Evolutionary conservation across 352 stramenopile genomes (phyloP), one percentile per base, ranked within the genome.

Genomic region (Peronosclerospora sorghi): DNA sequence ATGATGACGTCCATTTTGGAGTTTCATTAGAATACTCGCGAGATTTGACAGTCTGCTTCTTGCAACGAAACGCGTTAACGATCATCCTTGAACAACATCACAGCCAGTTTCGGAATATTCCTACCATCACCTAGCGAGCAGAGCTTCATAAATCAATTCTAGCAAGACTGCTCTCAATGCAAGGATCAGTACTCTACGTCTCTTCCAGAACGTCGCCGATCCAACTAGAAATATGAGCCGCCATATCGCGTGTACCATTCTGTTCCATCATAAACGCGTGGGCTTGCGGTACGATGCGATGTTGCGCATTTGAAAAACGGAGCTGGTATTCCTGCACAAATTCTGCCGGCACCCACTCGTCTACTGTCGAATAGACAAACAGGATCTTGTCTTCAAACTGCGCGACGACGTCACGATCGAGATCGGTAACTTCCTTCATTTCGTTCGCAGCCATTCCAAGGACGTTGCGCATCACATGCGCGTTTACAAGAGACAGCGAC

Each of bases 241-340:
- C 69, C 72, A 87, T 87, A 38, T 81, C 70, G 9, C 58, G 54
- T 49, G 72, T 72, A 32, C 75, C 75, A 20, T 81, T 66, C 0
- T 15, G 20, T 24, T 80, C 71, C 69, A 85, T 82, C 75, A 87
- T 87, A 45, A 87, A 87, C n/a, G 65, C 75, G 32, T 87, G 75
- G 34, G 51, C 51, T 57, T 83, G 65, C 1, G 67, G 61, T 10
- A 85, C 56, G 29, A 83, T 41, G 13, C 65, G 62, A 45, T 83
- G 68, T 12, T 59, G 53, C 4, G 59, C 64, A 2, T 65, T 59
- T 5, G 50, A 41, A 38, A 83, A 85, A 26, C 53, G 51, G 18
- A 70, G 44, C 35, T 80, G 65, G 32, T 76, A 78, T 19, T 74
- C 35, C 32, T 83, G 65, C 48, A 72, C 48, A 32, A 77, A 77